Percentiles rank a stretch among this genome's conserved stretches.
Evolutionary conservation across 73 alveolate species (phyloP).

Genomic region (Urostyla sp.): DNA sequence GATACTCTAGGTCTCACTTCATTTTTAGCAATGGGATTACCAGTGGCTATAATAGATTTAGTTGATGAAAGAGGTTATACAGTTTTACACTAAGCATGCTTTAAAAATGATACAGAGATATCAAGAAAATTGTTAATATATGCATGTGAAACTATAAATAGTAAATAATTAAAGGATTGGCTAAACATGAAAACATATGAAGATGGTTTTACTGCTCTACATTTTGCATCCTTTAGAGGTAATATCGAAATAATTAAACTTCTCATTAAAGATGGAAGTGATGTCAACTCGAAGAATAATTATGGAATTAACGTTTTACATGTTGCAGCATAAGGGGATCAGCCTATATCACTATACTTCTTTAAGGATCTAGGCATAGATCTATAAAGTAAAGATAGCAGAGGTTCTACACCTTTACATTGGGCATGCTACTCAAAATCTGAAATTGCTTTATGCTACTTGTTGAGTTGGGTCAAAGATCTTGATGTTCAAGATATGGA

Average conservation of each 20-base stretch:
- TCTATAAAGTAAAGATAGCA: constrained; percentile 49
- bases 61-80: constrained; percentile 49
- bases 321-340: constrained; percentile 87
- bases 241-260: constrained; percentile 72
- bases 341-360: constrained; percentile 51
- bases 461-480: constrained; percentile 82
- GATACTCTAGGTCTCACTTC: too few species aligned
- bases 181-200: constrained; percentile 74
- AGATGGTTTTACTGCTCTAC: constrained; percentile 74
- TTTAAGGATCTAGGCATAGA: constrained; percentile 54
- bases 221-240: constrained; percentile 81
- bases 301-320: constrained; percentile 82
- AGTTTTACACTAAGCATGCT: constrained; percentile 27
- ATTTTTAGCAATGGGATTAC: too few species aligned
- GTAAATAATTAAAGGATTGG: constrained; percentile 19
- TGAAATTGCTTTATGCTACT: constrained; percentile 79
- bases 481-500: constrained; percentile 78
- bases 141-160: neutral
- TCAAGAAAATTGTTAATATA: neutral
- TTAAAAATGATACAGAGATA: constrained; percentile 22
- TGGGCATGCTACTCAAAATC: constrained; percentile 91
- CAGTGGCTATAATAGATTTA: constrained; percentile 14
- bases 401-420: constrained; percentile 84
- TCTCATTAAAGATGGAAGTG: constrained; percentile 76
- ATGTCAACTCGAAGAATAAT: constrained; percentile 64